phyloP scores from a whole-genome alignment of 345 rosid species.

The Geranium rotundifolium region DNA sequence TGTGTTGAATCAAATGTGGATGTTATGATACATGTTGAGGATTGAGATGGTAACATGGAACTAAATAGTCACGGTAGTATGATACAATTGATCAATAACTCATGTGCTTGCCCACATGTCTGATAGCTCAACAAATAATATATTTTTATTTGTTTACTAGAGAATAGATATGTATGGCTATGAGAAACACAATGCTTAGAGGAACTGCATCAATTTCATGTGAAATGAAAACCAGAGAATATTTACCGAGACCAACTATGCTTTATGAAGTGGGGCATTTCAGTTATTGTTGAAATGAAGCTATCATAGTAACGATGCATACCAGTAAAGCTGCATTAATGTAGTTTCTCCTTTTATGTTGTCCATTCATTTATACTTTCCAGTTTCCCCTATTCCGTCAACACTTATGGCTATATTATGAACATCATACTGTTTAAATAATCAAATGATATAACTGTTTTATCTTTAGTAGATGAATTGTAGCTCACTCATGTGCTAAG shows the following conservation, averaged over 20 bases:
- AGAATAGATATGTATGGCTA: background rate
- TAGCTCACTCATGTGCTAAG: background rate
- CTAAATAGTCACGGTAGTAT: background rate
- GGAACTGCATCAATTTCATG: background rate
- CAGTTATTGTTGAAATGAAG: no score
- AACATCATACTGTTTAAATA: no score
- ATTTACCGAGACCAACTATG: no score
- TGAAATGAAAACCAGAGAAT: background rate
- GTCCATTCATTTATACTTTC: no score
- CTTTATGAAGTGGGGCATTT: no score
- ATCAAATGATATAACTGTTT: no score
- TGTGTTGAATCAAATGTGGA: no score
- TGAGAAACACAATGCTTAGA: background rate
- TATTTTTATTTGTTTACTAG: background rate
- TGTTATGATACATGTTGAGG: no score
- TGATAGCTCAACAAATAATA: background rate
- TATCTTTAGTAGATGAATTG: no score
- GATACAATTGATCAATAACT: background rate
- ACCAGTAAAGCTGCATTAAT: no score
- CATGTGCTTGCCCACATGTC: background rate
- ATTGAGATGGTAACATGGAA: background rate
- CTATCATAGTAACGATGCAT: no score
- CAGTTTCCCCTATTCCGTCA: background rate
- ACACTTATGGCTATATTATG: background rate
- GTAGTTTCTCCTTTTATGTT: no score